Evolutionary conservation across 2,329 filamentous ascomycete species (phyloP).

Genomic region (Cryphonectria carpinicola): DNA sequence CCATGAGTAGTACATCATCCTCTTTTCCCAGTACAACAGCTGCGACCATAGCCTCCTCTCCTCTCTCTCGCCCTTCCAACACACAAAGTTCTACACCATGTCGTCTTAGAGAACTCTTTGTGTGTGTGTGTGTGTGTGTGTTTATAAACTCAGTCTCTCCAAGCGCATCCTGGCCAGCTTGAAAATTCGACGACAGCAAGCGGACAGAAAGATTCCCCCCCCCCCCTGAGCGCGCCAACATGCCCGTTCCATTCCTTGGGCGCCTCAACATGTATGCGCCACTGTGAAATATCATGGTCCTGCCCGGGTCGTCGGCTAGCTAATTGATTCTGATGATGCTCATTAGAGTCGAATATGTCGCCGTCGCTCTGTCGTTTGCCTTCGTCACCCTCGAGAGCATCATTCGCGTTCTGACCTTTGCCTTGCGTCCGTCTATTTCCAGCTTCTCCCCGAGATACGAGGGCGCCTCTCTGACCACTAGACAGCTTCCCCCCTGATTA

Average conservation of each 20-base stretch:
- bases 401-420: slow-evolving; percentile 84
- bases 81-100: slow-evolving; percentile 15
- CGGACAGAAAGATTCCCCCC: background rate
- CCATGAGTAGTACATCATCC: background rate
- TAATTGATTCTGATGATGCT: slow-evolving; percentile 1
- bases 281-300: background rate
- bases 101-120: background rate
- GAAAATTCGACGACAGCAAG: background rate
- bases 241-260: slow-evolving; percentile 58
- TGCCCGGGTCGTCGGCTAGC: background rate
- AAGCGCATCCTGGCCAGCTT: background rate
- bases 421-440: slow-evolving; percentile 67
- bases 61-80: background rate
- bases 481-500: slow-evolving; percentile 76
- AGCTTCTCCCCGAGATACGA: background rate
- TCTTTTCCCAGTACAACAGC: slow-evolving; percentile 4
- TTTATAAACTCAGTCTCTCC: background rate
- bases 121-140: background rate
- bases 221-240: slow-evolving; percentile 34
- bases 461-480: slow-evolving; percentile 26
- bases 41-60: background rate
- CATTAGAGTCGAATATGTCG: slow-evolving; percentile 79
- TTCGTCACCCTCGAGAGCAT: slow-evolving; percentile 82
- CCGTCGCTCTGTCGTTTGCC: slow-evolving; percentile 80
- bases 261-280: slow-evolving; percentile 54